Evolutionary conservation across 805 yeast genomes (phyloP), one percentile per base, ranked within the genome.

Genomic region (Clavispora asparagi): DNA sequence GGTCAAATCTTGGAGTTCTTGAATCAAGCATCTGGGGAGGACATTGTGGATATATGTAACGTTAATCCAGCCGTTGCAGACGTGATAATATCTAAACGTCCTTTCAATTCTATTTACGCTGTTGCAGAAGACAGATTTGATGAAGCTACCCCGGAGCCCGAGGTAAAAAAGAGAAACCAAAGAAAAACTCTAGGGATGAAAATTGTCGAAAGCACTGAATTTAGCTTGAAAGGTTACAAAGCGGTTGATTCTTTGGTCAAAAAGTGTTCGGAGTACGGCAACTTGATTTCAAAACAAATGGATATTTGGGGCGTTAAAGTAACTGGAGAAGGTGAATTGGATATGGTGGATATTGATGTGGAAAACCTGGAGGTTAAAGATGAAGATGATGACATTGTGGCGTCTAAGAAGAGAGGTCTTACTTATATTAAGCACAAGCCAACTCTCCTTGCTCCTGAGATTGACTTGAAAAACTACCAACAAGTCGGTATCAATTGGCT

Each of bases 401-500:
- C 44, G 41, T 40, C 28, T 39, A 56, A 41, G 52, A 55, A 51
- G 55, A 58, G 52, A 57, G 55, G 52, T 57, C 63, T 32, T 43
- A 48, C 50, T 3, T 87, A 81, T 60, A 79, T 89, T 64, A 79
- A 74, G 38, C 81, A 78, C 38, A 84, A 89, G 60, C 99, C 99
- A 2, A 61, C 65, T 13, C 65, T 85, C 35, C 64, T 94, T 50
- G 70, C 88, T 1, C 72, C 70, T 0, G 86, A 79, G 17, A 73
- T 88, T 14, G 78, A 78, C 35, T 72, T 94, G 56, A 94, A 92
- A 59, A 83, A 81, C 59, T 94, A 94, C 64, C 99, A 94, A 70
- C 94, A 90, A 56, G 96, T 91, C n/a, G 99, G 99, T 40, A 69
- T 94, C 43, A 94, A 94, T 63, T 94, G 99, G 99, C 71, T 94